Base-by-base conservation (phyloP, 1,284 basidiomycete species). In the Pyrrhoderma lamaoense region DNA sequence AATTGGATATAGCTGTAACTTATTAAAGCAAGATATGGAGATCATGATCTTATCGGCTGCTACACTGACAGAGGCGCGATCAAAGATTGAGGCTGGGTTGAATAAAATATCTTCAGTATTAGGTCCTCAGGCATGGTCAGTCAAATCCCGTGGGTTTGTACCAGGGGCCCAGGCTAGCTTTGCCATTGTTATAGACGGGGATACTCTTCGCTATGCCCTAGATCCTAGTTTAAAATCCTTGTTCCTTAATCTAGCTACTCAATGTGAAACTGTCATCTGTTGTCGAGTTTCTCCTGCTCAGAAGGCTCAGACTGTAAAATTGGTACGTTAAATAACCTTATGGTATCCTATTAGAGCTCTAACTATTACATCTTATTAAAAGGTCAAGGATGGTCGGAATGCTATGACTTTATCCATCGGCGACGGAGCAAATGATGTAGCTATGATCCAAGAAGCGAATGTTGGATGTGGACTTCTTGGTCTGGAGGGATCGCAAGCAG, bases 371-470 rank as follows among this genome's bases (percentile, higher is more conserved):
- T n/a, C 35, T 34, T 14, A 16, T 47, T 57, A 31, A 31, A 53
- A 90, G 85, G 88, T 98, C 65, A 97, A 97, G 63, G 93, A 97
- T 58, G 94, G 94, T 5, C 81, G 88, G 53, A 85, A 91, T 54
- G 94, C 94, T 0, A 97, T 98, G 93, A 96, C 93, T 2, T 69
- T 98, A 22, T 91, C 93, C 0, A 98, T 99, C 55, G 95, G 95
- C 9, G 95, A 99, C 61, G 95, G 95, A 51, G 92, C 92, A 13
- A 95, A 94, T 62, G 93, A 95, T 62, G 92, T 95, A 8, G 91
- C 91, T 3, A 95, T 95, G 92, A 99, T 99, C 58, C 95, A 99
- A 66, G 94, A 97, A 63, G 95, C 95, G 34, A 95, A 98, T 66
- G 85, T 96, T 59, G 95, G 95, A 3, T 93, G 94, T 61, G 95